Evolutionary conservation across 176 grass and related monocot species (phyloP).

Genomic region (Aegilops longissima): DNA sequence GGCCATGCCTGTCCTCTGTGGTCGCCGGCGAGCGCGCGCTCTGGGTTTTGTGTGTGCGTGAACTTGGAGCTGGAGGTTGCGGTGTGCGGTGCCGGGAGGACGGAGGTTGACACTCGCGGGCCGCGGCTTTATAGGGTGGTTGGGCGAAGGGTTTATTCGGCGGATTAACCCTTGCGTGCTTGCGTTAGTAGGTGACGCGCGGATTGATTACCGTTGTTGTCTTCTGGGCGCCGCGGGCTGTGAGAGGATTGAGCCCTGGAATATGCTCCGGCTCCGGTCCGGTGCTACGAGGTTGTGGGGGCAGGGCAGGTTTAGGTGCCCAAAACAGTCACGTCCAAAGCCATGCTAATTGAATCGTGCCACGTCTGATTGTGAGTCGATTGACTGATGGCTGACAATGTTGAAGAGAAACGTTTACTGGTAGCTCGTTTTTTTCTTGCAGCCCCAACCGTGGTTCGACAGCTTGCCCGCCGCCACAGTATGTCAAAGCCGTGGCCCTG

Average conservation of each 20-base stretch:
- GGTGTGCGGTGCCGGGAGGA: neutral
- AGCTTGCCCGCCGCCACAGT: neutral
- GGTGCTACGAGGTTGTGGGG: neutral
- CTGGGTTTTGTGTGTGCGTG: neutral
- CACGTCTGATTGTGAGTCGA: neutral
- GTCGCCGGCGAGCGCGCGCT: conserved; percentile 21
- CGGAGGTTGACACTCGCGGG: neutral
- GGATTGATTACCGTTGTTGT: neutral
- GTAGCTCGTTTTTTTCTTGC: no score
- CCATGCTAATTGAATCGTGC: neutral
- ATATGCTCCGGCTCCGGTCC: conserved; percentile 32
- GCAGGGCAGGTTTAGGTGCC: neutral
- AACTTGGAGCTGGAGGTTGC: neutral
- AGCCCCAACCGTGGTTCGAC: no score
- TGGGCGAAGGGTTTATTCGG: conserved; percentile 46
- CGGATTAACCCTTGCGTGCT: conserved; percentile 18
- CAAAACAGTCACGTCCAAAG: neutral
- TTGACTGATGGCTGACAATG: neutral
- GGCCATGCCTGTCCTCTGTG: conserved; percentile 35
- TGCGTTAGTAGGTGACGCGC: neutral
- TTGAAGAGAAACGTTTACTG: neutral
- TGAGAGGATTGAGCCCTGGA: conserved; percentile 10
- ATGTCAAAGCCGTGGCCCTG: no score
- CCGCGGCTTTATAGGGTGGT: conserved; percentile 33
- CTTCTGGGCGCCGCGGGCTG: neutral